Conservation (phyloP, 768 basidiomycete species). For the Cubamyces lactineus region DNA sequence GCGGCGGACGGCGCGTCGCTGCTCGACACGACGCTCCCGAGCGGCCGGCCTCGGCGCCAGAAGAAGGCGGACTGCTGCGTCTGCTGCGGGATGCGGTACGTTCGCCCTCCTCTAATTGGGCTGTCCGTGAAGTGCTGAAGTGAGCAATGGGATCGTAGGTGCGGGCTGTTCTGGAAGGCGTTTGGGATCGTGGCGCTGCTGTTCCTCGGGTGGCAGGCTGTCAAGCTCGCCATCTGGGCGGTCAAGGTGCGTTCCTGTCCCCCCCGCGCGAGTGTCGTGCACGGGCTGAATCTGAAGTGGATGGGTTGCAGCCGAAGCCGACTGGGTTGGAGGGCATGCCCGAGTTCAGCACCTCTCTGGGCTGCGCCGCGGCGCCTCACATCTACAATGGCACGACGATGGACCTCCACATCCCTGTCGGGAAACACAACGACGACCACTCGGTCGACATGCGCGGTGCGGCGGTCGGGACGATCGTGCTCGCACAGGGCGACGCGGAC, state of each 20-base stretch:
- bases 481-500: slow-evolving; percentile 48
- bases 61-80: slow-evolving; percentile 47
- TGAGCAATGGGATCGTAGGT: too few relatives aligned
- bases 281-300: neutral
- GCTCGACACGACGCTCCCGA: slow-evolving; percentile 32
- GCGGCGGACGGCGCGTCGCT: slow-evolving; percentile 24
- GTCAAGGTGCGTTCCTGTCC: slow-evolving; percentile 44
- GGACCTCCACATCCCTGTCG: slow-evolving; percentile 45
- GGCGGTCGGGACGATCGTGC: slow-evolving; percentile 53
- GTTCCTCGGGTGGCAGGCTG: slow-evolving; percentile 45
- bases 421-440: slow-evolving; percentile 42
- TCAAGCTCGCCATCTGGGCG: slow-evolving; percentile 52
- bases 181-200: slow-evolving; percentile 51
- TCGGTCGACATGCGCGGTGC: slow-evolving; percentile 50
- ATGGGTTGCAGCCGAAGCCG: slow-evolving; percentile 44
- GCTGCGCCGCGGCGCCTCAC: slow-evolving; percentile 49
- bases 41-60: slow-evolving; percentile 36
- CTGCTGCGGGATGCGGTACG: slow-evolving; percentile 55
- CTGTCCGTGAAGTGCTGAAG: too few relatives aligned
- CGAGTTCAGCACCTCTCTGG: slow-evolving; percentile 53
- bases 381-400: slow-evolving; percentile 44
- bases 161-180: slow-evolving; percentile 57
- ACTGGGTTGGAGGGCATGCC: slow-evolving; percentile 63
- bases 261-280: too few relatives aligned
- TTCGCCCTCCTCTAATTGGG: slow-evolving; percentile 9